Evolutionary conservation across 192 early-diverging fungal species (phyloP).

Genomic region (Allomyces javanicus): DNA sequence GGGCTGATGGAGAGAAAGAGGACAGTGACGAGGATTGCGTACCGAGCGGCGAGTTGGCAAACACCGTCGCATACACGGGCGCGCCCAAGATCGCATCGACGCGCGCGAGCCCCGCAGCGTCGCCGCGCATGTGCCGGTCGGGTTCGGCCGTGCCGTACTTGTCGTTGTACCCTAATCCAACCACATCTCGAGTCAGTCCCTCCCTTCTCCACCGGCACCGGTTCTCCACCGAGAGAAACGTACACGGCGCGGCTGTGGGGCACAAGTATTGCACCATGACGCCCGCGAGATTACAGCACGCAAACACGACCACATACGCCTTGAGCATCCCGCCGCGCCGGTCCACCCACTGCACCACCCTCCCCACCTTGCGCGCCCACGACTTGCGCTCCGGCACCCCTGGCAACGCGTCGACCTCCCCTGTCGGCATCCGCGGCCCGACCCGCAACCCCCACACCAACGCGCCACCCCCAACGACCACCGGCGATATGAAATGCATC

Average conservation of each 20-base stretch:
- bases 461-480: conserved; percentile 24
- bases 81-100: conserved; percentile 45
- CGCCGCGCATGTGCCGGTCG: conserved; percentile 38
- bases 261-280: background rate
- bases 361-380: too few species aligned
- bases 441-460: conserved; percentile 19
- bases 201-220: background rate
- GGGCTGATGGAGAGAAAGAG: background rate
- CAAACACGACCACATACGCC: background rate
- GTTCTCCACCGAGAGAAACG: too few species aligned
- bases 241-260: background rate
- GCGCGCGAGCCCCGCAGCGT: conserved; percentile 43
- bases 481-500: conserved; percentile 46
- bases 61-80: conserved; percentile 36
- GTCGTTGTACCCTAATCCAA: conserved; percentile 40
- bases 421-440: background rate
- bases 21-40: background rate
- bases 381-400: too few species aligned
- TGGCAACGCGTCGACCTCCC: too few species aligned
- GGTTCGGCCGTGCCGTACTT: conserved; percentile 34
- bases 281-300: background rate
- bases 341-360: too few species aligned
- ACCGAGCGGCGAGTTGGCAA: conserved; percentile 37
- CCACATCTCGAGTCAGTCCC: background rate
- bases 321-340: background rate